Evolutionary conservation across 2,329 filamentous ascomycete genomes (phyloP).

Genomic region (Emmonsiellopsis sp.): DNA sequence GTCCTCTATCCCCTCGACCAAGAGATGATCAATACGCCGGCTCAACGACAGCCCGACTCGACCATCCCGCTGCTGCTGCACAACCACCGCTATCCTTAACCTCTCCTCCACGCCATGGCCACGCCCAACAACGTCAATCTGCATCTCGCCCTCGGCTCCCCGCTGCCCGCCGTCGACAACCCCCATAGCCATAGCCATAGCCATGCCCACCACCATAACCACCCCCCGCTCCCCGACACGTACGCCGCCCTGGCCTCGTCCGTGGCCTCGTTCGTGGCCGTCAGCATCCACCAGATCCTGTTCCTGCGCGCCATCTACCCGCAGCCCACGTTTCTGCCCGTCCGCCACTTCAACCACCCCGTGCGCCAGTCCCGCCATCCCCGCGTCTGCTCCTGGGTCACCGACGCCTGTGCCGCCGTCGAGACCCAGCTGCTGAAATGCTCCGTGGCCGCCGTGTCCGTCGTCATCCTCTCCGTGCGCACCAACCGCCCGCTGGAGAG

Average conservation of each 20-base stretch:
- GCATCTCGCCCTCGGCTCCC: background rate
- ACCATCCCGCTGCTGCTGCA: constrained; percentile 3
- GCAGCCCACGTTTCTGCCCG: constrained; percentile 63
- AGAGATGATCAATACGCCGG: constrained; percentile 2
- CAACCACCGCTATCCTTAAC: constrained; percentile 5
- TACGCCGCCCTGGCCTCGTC: constrained; percentile 54
- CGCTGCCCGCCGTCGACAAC: background rate
- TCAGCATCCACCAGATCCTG: constrained; percentile 77
- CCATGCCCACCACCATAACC: constrained; percentile 4
- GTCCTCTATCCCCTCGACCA: background rate
- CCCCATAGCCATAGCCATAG: constrained; percentile 25
- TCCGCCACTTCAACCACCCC: constrained; percentile 72
- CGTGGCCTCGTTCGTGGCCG: constrained; percentile 71
- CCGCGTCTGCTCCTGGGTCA: constrained; percentile 75
- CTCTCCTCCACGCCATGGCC: background rate
- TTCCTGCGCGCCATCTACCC: constrained; percentile 78
- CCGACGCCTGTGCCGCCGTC: constrained; percentile 67
- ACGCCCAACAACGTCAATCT: background rate
- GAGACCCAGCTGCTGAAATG: constrained; percentile 58
- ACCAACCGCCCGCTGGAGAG: constrained; percentile 48
- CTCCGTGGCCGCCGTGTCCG: constrained; percentile 45
- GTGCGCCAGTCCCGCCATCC: constrained; percentile 82
- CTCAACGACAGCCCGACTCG: background rate
- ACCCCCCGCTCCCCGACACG: constrained; percentile 36
- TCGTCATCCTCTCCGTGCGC: constrained; percentile 47